These are phyloP conservation scores for Ophiostoma sp. DNA, from an alignment of 2,329 filamentous ascomycete species.

Conservation along the genomic window DNA sequence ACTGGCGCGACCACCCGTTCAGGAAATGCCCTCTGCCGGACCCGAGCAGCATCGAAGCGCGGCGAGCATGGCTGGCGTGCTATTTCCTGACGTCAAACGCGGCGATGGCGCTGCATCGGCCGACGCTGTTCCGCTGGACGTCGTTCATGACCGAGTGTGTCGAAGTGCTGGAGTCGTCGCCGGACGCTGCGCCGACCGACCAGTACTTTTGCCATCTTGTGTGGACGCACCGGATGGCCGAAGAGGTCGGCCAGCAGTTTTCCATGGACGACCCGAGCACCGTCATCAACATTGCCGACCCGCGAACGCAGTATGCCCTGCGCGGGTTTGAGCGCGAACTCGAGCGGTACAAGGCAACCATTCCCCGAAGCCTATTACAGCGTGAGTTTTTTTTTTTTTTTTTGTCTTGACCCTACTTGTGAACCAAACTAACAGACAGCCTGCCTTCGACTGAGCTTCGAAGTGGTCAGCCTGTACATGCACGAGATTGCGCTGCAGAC, in stretches of 20 bases:
- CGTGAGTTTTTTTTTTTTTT: conserved; percentile 22
- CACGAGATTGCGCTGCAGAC: conserved; percentile 69
- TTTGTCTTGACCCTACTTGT: too few relatives aligned
- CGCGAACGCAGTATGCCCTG: conserved; percentile 59
- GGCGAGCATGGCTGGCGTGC: conserved; percentile 55
- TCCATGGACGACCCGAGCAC: conserved; percentile 59
- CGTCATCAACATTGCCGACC: conserved; percentile 53
- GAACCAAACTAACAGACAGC: conserved; percentile 28
- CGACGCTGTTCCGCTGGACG: conserved; percentile 55
- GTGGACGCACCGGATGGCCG: conserved; percentile 57
- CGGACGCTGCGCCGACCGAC: conserved; percentile 53
- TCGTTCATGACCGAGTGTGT: conserved; percentile 58
- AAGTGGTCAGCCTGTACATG: conserved; percentile 65
- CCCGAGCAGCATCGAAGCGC: conserved; percentile 49
- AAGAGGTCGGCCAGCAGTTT: conserved; percentile 64
- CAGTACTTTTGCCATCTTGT: conserved; percentile 54
- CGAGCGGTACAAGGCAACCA: conserved; percentile 52
- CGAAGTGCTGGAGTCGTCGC: conserved; percentile 49
- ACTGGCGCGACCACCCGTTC: conserved; percentile 41
- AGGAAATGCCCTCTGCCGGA: conserved; percentile 44
- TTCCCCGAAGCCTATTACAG: conserved; percentile 49
- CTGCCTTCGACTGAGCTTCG: conserved; percentile 58
- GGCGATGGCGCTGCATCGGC: conserved; percentile 56
- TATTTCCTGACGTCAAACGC: conserved; percentile 57
- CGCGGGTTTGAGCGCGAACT: conserved; percentile 61